A percentile compares a stretch with the other conserved stretches of the same genome.
Evolutionary conservation across 129 eudicot species (phyloP).

Genomic region (Erigeron canadensis): DNA sequence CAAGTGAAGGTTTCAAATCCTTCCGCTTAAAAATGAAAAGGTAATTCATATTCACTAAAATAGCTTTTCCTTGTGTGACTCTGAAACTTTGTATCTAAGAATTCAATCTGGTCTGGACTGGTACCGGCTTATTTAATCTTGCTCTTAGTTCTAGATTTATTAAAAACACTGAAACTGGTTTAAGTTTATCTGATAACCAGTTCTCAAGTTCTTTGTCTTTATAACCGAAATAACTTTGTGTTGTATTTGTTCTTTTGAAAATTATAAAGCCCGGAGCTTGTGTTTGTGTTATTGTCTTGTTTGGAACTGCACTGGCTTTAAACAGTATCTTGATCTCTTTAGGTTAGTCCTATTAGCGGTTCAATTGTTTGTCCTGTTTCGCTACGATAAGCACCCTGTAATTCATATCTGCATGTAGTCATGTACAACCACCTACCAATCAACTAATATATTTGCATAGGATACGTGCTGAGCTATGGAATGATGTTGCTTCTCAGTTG

Average conservation of each 20-base stretch:
- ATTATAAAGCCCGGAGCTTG: background rate
- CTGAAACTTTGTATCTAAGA: background rate
- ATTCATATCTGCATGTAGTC: conserved; percentile 16
- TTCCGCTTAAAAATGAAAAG: conserved; percentile 82
- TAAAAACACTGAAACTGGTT: background rate
- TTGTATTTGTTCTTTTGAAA: background rate
- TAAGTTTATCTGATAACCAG: background rate
- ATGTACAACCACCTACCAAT: conserved; percentile 6
- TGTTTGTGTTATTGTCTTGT: no score
- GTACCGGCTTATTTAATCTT: background rate
- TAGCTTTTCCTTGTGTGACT: background rate
- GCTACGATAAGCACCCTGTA: background rate
- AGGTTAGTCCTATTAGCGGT: background rate
- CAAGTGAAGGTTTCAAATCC: conserved; percentile 97
- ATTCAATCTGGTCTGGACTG: conserved; percentile 1
- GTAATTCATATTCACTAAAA: conserved; percentile 31
- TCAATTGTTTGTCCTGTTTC: background rate
- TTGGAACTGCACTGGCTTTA: background rate
- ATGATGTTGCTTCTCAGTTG: conserved; percentile 11
- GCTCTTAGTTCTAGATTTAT: background rate
- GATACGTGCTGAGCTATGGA: background rate
- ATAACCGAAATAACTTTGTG: background rate
- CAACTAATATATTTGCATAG: conserved; percentile 10
- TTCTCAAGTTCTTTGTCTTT: no score
- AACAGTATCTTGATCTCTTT: background rate